A percentile compares a stretch with the other conserved stretches of the same genome.
phyloP scores from a whole-genome alignment of 192 early-diverging fungal genomes.

The Mortierella hygrophila region DNA sequence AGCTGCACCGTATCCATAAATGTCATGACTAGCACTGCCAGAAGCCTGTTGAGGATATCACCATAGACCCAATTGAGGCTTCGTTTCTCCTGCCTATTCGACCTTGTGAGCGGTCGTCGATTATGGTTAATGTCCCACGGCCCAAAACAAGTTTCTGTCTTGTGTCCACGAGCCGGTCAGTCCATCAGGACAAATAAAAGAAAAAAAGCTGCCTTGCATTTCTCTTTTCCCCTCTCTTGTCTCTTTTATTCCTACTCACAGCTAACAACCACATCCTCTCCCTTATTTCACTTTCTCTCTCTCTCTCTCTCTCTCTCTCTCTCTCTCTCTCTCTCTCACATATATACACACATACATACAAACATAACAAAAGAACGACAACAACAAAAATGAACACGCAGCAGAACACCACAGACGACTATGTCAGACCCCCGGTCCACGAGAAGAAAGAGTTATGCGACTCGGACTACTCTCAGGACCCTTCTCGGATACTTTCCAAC shows the following conservation, averaged over 20 bases:
- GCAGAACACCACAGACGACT: background rate
- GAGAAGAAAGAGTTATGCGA: constrained; percentile 22
- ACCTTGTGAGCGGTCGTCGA: background rate
- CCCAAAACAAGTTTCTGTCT: background rate
- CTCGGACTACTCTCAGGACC: constrained; percentile 78
- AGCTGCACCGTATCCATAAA: background rate
- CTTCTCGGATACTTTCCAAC: constrained; percentile 68
- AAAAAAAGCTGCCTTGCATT: background rate
- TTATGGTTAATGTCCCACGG: background rate
- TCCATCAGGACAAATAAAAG: background rate
- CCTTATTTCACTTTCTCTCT: background rate
- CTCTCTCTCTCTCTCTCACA: background rate
- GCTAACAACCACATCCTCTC: background rate
- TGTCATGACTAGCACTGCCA: too few relatives aligned
- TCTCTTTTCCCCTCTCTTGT: background rate
- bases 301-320: background rate
- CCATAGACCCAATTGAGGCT: background rate
- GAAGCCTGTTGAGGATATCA: too few relatives aligned
- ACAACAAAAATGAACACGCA: constrained; percentile 11
- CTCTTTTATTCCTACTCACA: background rate
- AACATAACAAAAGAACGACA: too few relatives aligned
- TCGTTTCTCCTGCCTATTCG: background rate
- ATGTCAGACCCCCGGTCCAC: constrained; percentile 24
- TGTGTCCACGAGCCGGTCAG: background rate
- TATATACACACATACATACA: background rate